These are phyloP conservation scores for Acanthamoeba polyphaga DNA, from an alignment of 208 protist genomes.

Conservation along the genomic window DNA sequence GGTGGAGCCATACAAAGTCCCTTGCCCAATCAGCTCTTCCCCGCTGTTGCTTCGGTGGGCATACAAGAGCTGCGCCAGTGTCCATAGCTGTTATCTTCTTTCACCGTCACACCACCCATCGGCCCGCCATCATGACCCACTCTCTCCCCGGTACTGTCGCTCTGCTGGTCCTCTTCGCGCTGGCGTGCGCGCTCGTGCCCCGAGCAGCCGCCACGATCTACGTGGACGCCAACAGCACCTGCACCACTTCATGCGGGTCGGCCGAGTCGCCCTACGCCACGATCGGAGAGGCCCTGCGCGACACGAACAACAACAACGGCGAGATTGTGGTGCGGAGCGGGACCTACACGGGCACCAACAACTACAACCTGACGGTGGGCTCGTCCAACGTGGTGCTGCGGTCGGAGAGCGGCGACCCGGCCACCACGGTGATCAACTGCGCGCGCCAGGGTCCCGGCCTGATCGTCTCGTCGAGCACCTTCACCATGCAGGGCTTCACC, in stretches of 20 bases:
- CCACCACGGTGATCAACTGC: background rate
- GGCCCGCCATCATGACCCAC: background rate
- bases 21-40: no score
- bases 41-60: no score
- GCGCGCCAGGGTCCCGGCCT: background rate
- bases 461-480: conserved; percentile 38
- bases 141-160: background rate
- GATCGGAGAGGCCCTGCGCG: background rate
- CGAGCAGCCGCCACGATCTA: background rate
- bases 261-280: background rate
- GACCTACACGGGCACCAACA: background rate
- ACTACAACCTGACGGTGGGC: conserved; percentile 10
- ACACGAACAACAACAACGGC: background rate
- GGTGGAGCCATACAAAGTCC: no score
- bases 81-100: no score
- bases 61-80: no score
- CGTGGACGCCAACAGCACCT: conserved; percentile 31
- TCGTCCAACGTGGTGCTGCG: background rate
- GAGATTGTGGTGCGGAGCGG: conserved; percentile 8
- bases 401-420: conserved; percentile 21
- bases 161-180: background rate
- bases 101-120: background rate
- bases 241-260: background rate
- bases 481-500: conserved; percentile 45
- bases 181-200: background rate